A percentile compares a stretch with the other conserved stretches of the same genome.
These are phyloP conservation scores for Paramecium sexaurelia DNA, from an alignment of 73 alveolate species.

Conservation along the genomic window DNA sequence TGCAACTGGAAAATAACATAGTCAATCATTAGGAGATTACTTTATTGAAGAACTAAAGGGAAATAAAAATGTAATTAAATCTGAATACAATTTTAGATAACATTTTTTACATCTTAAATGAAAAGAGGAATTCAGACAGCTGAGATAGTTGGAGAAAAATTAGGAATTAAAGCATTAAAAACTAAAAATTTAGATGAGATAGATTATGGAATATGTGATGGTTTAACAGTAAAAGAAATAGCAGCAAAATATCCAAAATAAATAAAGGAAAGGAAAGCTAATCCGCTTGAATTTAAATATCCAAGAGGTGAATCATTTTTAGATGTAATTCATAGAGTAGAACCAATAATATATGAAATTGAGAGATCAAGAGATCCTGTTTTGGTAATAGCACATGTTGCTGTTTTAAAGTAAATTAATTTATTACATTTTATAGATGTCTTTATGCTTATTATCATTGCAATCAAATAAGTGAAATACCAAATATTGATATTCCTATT, in stretches of 20 bases:
- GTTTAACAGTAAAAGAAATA: slow-evolving; percentile 64
- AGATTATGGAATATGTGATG: slow-evolving; percentile 70
- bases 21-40: slow-evolving; percentile 30
- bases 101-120: slow-evolving; percentile 55
- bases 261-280: background rate
- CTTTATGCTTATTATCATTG: slow-evolving; percentile 69
- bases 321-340: slow-evolving; percentile 71
- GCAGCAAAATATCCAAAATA: slow-evolving; percentile 45
- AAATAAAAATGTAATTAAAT: slow-evolving; percentile 35
- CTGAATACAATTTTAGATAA: background rate
- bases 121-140: slow-evolving; percentile 69
- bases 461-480: slow-evolving; percentile 22
- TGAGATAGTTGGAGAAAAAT: background rate
- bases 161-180: background rate
- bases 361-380: slow-evolving; percentile 67
- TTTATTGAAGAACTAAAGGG: slow-evolving; percentile 47
- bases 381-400: slow-evolving; percentile 64
- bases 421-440: background rate
- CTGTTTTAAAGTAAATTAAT: slow-evolving; percentile 51
- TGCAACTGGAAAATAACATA: slow-evolving; percentile 53
- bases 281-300: slow-evolving; percentile 64
- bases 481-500: background rate
- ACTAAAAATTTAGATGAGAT: slow-evolving; percentile 69
- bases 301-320: slow-evolving; percentile 74
- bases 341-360: slow-evolving; percentile 65